Evolutionary conservation across 1,284 basidiomycete species (phyloP), one percentile per base, ranked within the genome.

Genomic region (Meripilus lineatus): DNA sequence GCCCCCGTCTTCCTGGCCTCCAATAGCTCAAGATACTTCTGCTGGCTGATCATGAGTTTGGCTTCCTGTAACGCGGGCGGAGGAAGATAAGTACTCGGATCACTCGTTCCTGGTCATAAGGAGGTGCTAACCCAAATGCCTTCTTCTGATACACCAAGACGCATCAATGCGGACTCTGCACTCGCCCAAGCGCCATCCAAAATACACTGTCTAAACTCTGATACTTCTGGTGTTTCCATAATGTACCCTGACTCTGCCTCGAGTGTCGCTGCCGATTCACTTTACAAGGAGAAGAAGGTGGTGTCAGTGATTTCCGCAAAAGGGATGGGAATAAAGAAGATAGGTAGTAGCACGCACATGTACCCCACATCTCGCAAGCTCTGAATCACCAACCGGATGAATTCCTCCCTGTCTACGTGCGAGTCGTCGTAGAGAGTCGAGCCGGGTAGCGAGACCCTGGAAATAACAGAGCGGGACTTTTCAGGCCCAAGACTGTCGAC

Each of bases 21-120:
- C 39, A 99, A 73, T n/a, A 91, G 73, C 61, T 99, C 95, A 34
- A 99, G 75, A 63, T 97, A 99, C 67, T 96, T 94, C 74, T 99
- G 95, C 66, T 89, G 86, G 47, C 85, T 84, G 46, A 99, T 87
- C 51, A 94, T 70, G 65, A 95, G 96, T 50, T 76, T 83, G 17
- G 89, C 84, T 55, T 87, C 80, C 84, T 95, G 54, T 35, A 38
- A 40, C n/a, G 26, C 21, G 13, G 28, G 8, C n/a, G 28, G 8
- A 44, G 21, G 24, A 44, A 51, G 49, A 21, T 15, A 58, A 56
- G 42, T 57, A 54, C n/a, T n/a, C n/a, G n/a, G n/a, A n/a, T n/a
- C n/a, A n/a, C n/a, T n/a, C n/a, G n/a, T 30, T n/a, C 8, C 8
- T 10, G 28, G n/a, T 10, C 10, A 30, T 30, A n/a, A 30, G 44